Percentiles rank a stretch among this genome's conserved stretches.
These are phyloP conservation scores for Camellia oleifera DNA, from an alignment of 179 eudicot genomes.

Conservation along the genomic window DNA sequence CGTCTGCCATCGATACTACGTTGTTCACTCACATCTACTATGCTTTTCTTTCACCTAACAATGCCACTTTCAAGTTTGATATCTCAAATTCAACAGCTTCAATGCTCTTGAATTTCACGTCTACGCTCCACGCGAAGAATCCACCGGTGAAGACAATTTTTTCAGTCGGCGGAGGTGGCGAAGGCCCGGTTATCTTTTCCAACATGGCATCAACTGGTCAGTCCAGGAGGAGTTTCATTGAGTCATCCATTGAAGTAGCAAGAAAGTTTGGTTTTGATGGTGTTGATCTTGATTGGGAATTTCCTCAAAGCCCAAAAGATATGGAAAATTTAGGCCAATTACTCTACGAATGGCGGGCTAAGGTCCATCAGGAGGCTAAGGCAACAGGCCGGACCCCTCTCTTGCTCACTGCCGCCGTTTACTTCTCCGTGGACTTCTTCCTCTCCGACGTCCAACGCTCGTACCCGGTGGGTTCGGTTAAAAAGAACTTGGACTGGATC, in stretches of 20 bases:
- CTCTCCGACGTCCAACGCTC: conserved; percentile 13
- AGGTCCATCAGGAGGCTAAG: conserved; percentile 39
- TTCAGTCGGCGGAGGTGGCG: conserved; percentile 56
- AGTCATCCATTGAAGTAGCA: conserved; percentile 59
- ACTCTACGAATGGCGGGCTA: conserved; percentile 62
- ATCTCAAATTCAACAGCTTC: conserved; percentile 25
- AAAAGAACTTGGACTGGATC: conserved; percentile 54
- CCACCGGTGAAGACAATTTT: conserved; percentile 50
- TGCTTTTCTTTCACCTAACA: conserved; percentile 44
- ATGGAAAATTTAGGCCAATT: conserved; percentile 49
- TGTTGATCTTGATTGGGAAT: conserved; percentile 84
- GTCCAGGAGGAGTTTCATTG: conserved; percentile 50
- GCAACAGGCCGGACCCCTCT: conserved; percentile 22
- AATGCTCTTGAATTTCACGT: conserved; percentile 48
- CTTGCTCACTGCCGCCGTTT: conserved; percentile 55
- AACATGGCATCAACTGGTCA: conserved; percentile 38
- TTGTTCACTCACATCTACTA: conserved; percentile 63
- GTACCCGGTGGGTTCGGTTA: conserved; percentile 46
- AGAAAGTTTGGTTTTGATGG: conserved; percentile 56
- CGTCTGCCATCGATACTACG: conserved; percentile 33
- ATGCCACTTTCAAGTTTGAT: conserved; percentile 38
- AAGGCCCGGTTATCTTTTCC: conserved; percentile 31
- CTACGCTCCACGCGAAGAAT: conserved; percentile 39
- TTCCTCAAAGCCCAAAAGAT: conserved; percentile 38
- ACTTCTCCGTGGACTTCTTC: conserved; percentile 30